Conservation (phyloP, 1,139 yeast genomes). For the Yarrowia galli region DNA sequence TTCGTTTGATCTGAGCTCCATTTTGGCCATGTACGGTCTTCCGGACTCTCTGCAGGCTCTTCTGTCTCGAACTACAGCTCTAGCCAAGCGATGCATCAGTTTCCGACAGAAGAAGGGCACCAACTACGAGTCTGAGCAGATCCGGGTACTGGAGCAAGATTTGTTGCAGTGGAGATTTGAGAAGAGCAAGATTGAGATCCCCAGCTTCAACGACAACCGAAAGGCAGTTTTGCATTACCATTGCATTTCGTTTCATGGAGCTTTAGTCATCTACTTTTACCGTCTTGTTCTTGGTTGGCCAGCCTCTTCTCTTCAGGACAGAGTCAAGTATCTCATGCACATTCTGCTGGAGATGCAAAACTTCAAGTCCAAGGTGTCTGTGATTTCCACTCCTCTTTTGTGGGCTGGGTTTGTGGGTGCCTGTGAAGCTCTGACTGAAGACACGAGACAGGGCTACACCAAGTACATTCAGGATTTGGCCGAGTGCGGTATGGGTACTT, state of each 20-base stretch:
- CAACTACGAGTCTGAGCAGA: slow-evolving; percentile 57
- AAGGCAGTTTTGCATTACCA: slow-evolving; percentile 83
- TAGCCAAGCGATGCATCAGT: slow-evolving; percentile 67
- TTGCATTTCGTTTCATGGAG: slow-evolving; percentile 78
- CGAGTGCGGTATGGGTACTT: slow-evolving; percentile 76
- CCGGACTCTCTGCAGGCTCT: slow-evolving; percentile 80
- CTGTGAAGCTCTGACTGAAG: slow-evolving; percentile 67
- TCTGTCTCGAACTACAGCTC: slow-evolving; percentile 57
- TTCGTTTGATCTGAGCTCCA: slow-evolving; percentile 60
- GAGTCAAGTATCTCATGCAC: slow-evolving; percentile 66
- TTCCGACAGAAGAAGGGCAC: slow-evolving; percentile 51
- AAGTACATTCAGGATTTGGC: slow-evolving; percentile 85
- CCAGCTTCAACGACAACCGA: slow-evolving; percentile 46
- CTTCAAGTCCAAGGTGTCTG: slow-evolving; percentile 59
- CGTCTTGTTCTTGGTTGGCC: slow-evolving; percentile 66
- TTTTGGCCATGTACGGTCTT: slow-evolving; percentile 83
- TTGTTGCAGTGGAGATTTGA: slow-evolving; percentile 64
- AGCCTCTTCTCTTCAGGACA: slow-evolving; percentile 62
- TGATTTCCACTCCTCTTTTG: slow-evolving; percentile 74
- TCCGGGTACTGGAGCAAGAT: slow-evolving; percentile 61
- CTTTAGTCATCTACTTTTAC: slow-evolving; percentile 75
- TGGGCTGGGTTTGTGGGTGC: slow-evolving; percentile 95
- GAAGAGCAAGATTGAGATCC: slow-evolving; percentile 44
- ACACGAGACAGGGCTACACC: slow-evolving; percentile 71
- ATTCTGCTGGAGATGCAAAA: slow-evolving; percentile 71